phyloP scores from a whole-genome alignment of 148 eudicot species.

The Chenopodium formosanum region DNA sequence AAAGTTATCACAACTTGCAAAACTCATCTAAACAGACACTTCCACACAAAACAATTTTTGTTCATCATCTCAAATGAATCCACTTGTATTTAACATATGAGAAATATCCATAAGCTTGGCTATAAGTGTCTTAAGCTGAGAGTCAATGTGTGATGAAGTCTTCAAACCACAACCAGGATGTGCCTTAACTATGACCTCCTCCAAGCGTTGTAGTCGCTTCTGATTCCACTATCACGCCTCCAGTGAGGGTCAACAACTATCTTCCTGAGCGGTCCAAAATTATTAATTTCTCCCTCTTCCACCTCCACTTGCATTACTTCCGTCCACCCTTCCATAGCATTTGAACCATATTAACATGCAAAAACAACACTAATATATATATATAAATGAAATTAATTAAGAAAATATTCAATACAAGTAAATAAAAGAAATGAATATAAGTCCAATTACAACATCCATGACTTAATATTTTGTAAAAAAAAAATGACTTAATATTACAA shows the following conservation, averaged over 20 bases:
- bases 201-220: constrained; percentile 13
- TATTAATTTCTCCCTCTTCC: not conserved
- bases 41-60: too few species aligned
- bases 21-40: too few species aligned
- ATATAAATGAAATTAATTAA: too few species aligned
- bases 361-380: not conserved
- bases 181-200: not conserved
- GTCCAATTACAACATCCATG: not conserved
- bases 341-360: not conserved
- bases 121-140: constrained; percentile 3
- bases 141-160: constrained; percentile 15
- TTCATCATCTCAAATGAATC: too few species aligned
- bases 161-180: constrained; percentile 11
- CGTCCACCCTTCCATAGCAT: not conserved
- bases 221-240: constrained; percentile 9
- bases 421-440: too few species aligned
- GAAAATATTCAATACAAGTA: too few species aligned
- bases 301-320: not conserved
- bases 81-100: constrained; percentile 5
- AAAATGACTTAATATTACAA: too few species aligned
- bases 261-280: constrained; percentile 5
- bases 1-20: too few species aligned
- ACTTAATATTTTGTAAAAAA: too few species aligned
- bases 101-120: constrained; percentile 9
- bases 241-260: constrained; percentile 10